Evolutionary conservation across 768 basidiomycete genomes (phyloP).

Genomic region (Dioszegia aurantiaca): DNA sequence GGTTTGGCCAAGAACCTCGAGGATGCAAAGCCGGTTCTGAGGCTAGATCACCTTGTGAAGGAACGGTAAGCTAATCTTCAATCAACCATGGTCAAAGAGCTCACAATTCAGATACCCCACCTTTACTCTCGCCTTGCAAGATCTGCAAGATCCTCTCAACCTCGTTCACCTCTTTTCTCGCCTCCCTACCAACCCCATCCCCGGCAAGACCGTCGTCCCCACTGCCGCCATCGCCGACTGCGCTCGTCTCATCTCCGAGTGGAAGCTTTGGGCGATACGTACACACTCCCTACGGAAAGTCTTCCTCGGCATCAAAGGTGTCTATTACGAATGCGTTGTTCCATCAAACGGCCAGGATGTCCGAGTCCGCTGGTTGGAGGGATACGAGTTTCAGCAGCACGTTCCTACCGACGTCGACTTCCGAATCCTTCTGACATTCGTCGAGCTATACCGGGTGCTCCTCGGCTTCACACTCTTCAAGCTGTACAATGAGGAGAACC

Average conservation of each 20-base stretch:
- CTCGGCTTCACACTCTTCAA: slow-evolving; percentile 96
- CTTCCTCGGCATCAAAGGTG: slow-evolving; percentile 94
- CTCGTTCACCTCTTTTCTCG: slow-evolving; percentile 90
- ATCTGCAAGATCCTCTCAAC: slow-evolving; percentile 95
- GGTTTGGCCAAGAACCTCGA: slow-evolving; percentile 88
- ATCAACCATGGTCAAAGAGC: not conserved
- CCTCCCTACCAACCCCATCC: slow-evolving; percentile 73
- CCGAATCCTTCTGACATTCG: slow-evolving; percentile 94
- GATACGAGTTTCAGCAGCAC: slow-evolving; percentile 94
- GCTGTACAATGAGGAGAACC: slow-evolving; percentile 88
- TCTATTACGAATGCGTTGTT: slow-evolving; percentile 95
- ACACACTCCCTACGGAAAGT: slow-evolving; percentile 77
- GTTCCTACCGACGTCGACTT: slow-evolving; percentile 95
- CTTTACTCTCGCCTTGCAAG: slow-evolving; percentile 89
- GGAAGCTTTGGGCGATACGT: slow-evolving; percentile 82
- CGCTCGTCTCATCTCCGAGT: slow-evolving; percentile 82
- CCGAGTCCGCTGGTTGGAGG: slow-evolving; percentile 79
- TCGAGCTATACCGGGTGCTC: slow-evolving; percentile 95
- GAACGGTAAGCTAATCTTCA: slow-evolving; percentile 65
- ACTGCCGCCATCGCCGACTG: slow-evolving; percentile 85
- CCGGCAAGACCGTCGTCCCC: slow-evolving; percentile 58
- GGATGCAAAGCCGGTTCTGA: slow-evolving; percentile 85
- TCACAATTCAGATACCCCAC: slow-evolving; percentile 70
- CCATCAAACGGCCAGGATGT: slow-evolving; percentile 75
- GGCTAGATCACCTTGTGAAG: slow-evolving; percentile 93